Evolutionary conservation across 441 rosid species (phyloP).

Genomic region (Bruguiera hainesii): DNA sequence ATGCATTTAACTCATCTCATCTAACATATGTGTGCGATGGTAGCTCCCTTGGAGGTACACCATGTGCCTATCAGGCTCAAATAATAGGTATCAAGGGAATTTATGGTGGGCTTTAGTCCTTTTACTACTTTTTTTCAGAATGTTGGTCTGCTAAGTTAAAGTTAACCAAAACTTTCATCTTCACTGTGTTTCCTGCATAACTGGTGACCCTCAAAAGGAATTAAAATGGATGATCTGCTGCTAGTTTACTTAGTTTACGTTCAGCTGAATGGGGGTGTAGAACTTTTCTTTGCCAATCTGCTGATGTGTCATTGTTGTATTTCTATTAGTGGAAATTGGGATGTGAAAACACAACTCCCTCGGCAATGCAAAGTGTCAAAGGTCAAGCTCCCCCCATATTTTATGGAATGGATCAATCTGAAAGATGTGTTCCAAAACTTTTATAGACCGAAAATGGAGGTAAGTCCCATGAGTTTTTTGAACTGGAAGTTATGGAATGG

Average conservation of each 20-base stretch:
- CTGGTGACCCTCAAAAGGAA: not conserved
- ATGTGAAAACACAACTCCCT: conserved; percentile 86
- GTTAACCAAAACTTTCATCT: not conserved
- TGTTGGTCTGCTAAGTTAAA: not conserved
- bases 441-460: conserved; percentile 55
- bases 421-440: conserved; percentile 81
- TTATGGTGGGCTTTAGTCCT: too few relatives aligned
- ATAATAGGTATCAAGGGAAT: too few relatives aligned
- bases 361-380: conserved; percentile 68
- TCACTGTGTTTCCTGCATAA: not conserved
- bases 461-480: conserved; percentile 13
- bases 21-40: not conserved
- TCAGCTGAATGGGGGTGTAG: not conserved
- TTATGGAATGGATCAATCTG: conserved; percentile 89
- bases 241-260: not conserved
- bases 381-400: conserved; percentile 74
- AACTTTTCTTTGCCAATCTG: not conserved
- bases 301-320: conserved; percentile 22
- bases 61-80: too few relatives aligned
- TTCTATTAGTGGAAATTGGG: conserved; percentile 85
- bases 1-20: not conserved
- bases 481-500: conserved; percentile 1
- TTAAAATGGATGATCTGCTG: not conserved
- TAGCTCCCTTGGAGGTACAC: not conserved
- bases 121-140: too few relatives aligned